Conservation (phyloP, 495 filamentous ascomycete species). For the Podospora fimiseda region DNA sequence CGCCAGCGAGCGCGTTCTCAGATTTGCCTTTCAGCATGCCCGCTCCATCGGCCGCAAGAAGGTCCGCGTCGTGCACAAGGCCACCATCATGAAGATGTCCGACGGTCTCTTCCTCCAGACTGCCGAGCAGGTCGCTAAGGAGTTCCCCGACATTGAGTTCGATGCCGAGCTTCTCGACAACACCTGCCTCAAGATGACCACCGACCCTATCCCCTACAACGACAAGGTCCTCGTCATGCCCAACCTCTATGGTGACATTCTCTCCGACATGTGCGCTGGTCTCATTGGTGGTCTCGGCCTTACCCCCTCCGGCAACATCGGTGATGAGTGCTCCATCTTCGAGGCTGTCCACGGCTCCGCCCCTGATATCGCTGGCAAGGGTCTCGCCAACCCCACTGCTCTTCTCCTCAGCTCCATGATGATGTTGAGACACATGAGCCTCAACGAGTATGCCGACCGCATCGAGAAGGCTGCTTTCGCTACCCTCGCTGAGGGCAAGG, state of each 20-base stretch:
- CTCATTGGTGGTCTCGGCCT: constrained; percentile 95
- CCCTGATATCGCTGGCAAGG: constrained; percentile 95
- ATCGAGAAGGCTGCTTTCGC: constrained; percentile 94
- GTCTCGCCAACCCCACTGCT: constrained; percentile 90
- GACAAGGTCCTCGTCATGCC: constrained; percentile 99
- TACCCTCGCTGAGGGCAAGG: constrained; percentile 91
- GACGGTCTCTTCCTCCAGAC: constrained; percentile 94
- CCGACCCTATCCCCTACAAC: constrained; percentile 89
- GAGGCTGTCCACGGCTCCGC: constrained; percentile 98
- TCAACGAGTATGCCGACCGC: constrained; percentile 72
- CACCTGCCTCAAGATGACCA: constrained; percentile 96
- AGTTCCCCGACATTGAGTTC: constrained; percentile 90
- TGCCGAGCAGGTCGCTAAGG: constrained; percentile 78
- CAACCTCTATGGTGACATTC: constrained; percentile 98
- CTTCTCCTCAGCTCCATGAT: constrained; percentile 87
- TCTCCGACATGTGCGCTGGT: constrained; percentile 98
- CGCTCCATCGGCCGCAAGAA: constrained; percentile 85
- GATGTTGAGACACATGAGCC: constrained; percentile 99
- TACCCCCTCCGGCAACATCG: constrained; percentile 96
- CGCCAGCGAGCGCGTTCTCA: constrained; percentile 87
- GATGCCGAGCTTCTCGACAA: constrained; percentile 97
- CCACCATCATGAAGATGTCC: constrained; percentile 99
- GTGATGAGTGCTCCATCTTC: constrained; percentile 98
- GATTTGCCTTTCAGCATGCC: constrained; percentile 97
- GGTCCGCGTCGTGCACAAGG: constrained; percentile 97